phyloP scores from a whole-genome alignment of 179 eudicot species.

The Silene coronaria region DNA sequence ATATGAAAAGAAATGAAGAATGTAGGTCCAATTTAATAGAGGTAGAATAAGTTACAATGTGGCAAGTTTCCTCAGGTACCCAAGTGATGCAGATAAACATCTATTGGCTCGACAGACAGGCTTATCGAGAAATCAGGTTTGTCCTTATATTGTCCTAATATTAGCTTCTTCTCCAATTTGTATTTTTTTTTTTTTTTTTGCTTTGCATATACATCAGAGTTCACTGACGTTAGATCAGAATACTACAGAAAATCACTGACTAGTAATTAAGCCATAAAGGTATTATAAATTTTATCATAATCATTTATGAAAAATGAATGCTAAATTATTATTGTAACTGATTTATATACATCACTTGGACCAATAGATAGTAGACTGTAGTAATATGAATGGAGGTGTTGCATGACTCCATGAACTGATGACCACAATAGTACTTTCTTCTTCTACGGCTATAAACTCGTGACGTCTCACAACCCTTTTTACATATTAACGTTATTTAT shows the following conservation, averaged over 20 bases:
- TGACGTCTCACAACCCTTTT: too few relatives aligned
- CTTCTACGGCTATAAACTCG: too few relatives aligned
- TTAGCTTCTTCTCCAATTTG: background rate
- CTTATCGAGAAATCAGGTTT: conserved; percentile 41
- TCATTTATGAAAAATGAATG: background rate
- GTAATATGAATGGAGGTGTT: background rate
- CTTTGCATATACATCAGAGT: background rate
- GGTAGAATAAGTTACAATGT: too few relatives aligned
- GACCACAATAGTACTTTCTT: too few relatives aligned
- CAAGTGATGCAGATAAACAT: conserved; percentile 95
- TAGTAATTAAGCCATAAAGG: background rate
- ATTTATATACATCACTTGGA: background rate
- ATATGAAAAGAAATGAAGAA: too few relatives aligned
- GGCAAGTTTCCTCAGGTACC: conserved; percentile 50
- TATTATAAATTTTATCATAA: background rate
- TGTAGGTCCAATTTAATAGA: too few relatives aligned
- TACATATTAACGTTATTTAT: too few relatives aligned
- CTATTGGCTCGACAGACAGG: conserved; percentile 88
- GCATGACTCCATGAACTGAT: background rate
- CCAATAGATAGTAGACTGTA: conserved; percentile 5
- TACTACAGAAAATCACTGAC: background rate
- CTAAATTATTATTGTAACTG: background rate
- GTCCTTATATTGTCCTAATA: conserved; percentile 1
- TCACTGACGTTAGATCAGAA: background rate
- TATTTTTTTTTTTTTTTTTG: background rate